phyloP scores from a whole-genome alignment of 2,329 filamentous ascomycete genomes.

The Grosmannia serpens region DNA sequence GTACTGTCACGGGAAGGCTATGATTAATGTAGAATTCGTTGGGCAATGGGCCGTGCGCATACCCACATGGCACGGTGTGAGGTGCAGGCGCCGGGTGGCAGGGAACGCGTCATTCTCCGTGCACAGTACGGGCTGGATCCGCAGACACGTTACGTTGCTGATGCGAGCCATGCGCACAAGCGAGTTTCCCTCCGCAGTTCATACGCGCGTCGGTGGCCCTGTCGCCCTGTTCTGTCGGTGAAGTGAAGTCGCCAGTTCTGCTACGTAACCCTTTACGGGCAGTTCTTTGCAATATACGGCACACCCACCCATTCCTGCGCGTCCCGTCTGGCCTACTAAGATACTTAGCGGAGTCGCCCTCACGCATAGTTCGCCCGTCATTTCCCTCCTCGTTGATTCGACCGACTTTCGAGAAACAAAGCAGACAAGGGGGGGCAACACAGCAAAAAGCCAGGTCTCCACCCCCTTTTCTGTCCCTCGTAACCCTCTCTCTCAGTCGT shows the following conservation, averaged over 20 bases:
- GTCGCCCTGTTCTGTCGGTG: not conserved
- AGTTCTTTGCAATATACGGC: no score
- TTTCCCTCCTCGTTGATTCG: not conserved
- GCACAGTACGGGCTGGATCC: not conserved
- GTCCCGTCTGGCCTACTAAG: not conserved
- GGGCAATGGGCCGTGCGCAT: not conserved
- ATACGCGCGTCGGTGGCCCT: not conserved
- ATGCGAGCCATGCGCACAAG: not conserved
- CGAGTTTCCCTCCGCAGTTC: not conserved
- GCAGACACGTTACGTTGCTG: not conserved
- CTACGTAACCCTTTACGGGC: no score
- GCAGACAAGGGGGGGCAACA: not conserved
- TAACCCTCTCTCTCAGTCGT: not conserved
- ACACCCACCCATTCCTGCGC: no score
- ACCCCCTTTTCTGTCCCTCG: not conserved
- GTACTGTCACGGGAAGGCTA: not conserved
- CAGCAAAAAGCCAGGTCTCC: not conserved
- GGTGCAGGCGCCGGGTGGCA: not conserved
- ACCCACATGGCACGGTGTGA: not conserved
- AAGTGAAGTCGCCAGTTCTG: no score
- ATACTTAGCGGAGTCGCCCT: not conserved
- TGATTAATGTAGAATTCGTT: no score
- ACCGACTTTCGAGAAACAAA: not conserved
- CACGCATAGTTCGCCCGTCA: not conserved
- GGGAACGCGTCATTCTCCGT: not conserved